These are phyloP conservation scores for Alternaria sp. DNA, from an alignment of 2,329 filamentous ascomycete species.

Conservation along the genomic window DNA sequence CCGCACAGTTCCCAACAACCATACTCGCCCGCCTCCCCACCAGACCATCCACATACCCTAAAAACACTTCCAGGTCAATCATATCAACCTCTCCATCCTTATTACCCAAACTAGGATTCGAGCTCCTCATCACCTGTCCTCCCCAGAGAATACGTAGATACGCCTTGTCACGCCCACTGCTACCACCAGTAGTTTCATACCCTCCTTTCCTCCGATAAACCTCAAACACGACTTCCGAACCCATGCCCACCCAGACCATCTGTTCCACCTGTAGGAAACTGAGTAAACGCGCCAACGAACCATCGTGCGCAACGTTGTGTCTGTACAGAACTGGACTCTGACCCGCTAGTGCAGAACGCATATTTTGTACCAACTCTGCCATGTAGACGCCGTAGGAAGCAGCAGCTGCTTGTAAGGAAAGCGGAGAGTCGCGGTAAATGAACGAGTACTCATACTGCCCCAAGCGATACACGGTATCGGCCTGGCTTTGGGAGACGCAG, in stretches of 20 bases:
- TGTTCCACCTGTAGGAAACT: slow-evolving; percentile 72
- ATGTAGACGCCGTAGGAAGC: slow-evolving; percentile 74
- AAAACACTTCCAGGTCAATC: slow-evolving; percentile 68
- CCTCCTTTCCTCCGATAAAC: slow-evolving; percentile 53
- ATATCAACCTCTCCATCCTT: slow-evolving; percentile 65
- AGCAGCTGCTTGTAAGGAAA: slow-evolving; percentile 67
- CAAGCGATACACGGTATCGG: slow-evolving; percentile 74
- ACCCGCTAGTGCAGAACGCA: slow-evolving; percentile 55
- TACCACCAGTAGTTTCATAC: background rate
- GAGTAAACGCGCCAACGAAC: slow-evolving; percentile 70
- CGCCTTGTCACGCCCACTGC: slow-evolving; percentile 9
- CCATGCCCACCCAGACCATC: slow-evolving; percentile 89
- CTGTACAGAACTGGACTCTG: slow-evolving; percentile 60
- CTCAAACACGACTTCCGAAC: slow-evolving; percentile 78
- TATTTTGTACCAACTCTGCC: slow-evolving; percentile 71
- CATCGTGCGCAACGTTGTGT: slow-evolving; percentile 84
- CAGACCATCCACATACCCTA: slow-evolving; percentile 74
- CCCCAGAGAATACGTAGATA: slow-evolving; percentile 75
- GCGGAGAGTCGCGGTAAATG: slow-evolving; percentile 71
- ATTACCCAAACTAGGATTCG: slow-evolving; percentile 66
- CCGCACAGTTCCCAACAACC: slow-evolving; percentile 48
- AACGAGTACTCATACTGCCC: slow-evolving; percentile 83
- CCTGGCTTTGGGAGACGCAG: slow-evolving; percentile 68
- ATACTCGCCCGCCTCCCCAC: slow-evolving; percentile 61
- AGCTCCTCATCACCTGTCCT: slow-evolving; percentile 70